Base-by-base conservation (phyloP, 345 rosid genomes). In the Reutealis trisperma region DNA sequence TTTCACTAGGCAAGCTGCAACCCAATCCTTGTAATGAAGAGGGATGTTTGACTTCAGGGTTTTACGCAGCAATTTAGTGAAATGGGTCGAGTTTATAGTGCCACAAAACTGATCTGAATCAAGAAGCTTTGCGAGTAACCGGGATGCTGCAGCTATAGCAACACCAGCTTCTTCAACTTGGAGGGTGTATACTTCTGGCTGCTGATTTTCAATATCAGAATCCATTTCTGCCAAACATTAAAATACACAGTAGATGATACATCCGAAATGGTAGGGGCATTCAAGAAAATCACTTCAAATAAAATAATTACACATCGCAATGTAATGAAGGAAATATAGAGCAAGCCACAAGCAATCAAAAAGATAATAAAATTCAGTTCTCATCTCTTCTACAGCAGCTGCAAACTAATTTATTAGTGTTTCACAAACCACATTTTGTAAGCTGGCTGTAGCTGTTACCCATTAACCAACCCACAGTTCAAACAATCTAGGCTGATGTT, bases 101-200 rank as follows among this genome's bases (percentile, higher is more conserved):
- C 73, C 51, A 72, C 84, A 78, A 72, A 95, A 95, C 32, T 86
- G 84, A 71, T 88, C 83, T 0, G 88, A 85, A 76, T 91, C 92
- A 0, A 93, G 93, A 63, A 95, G 94, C 80, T 87, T 91, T 4
- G 90, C 85, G 16, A 95, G 89, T 73, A 95, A 83, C 69, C 88
- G 91, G 24, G 93, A 90, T 80, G 90, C 96, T 5, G 97, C 84
- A 16, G 95, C 87, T 64, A 91, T 71, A 32, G 91, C 82, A 32
- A 88, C 85, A 74, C 94, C 90, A 76, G 85, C 89, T 88, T 91
- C 98, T 90, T 94, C 98, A 42, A 89, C 76, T 82, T 87, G 83
- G 52, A 94, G 85, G 42, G 87, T 68, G 76, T 88, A 83, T 57
- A 82, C 75, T 80, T 89, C 93, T 49, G 89, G 90, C 74, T 87